Evolutionary conservation across 2,329 filamentous ascomycete species (phyloP), one percentile per base, ranked within the genome.

Genomic region (Epichloe baconii): DNA sequence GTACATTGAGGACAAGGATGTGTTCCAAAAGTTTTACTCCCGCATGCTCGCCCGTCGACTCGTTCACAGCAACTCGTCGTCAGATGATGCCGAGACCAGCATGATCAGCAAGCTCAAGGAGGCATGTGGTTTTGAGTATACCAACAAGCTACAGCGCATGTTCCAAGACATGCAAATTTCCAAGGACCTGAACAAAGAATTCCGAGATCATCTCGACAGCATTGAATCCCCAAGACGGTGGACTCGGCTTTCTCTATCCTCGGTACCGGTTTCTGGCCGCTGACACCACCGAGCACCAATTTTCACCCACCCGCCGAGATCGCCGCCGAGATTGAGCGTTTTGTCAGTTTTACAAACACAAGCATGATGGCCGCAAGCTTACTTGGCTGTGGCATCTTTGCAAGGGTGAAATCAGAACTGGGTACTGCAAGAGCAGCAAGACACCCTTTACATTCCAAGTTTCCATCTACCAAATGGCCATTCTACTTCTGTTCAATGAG

Each of bases 41-140:
- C 86, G 90, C 56, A 95, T 95, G 84, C 74, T 98, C 60, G 93
- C 93, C 47, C 88, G 95, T 66, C 88, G 93, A 61, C 73, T 98
- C 51, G 93, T 98, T 17, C 88, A 96, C 67, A 89, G 86, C 66
- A 96, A 86, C 65, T 97, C 93, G 0, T 93, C 93, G 3, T 96
- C 90, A 2, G 90, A 95, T 59, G 93, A 98, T 69, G 91, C 93
- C 1, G 93, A 98, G 74, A 96, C 89, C 0, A 96, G 88, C 71
- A 98, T 98, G 93, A 98, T 98, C 68, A 90, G 87, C 73, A 98
- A 97, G 72, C 76, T 98, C 58, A 98, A 98, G 74, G 93, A 98
- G 65, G 91, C 93, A 0, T 97, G 93, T 64, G 93, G 93, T 61
- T 98, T 96, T 60, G 93, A 98, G 68, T 98, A 98, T 71, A 98